These are phyloP conservation scores for Quercus berberidifolia DNA, from an alignment of 306 rosid genomes.

Conservation along the genomic window DNA sequence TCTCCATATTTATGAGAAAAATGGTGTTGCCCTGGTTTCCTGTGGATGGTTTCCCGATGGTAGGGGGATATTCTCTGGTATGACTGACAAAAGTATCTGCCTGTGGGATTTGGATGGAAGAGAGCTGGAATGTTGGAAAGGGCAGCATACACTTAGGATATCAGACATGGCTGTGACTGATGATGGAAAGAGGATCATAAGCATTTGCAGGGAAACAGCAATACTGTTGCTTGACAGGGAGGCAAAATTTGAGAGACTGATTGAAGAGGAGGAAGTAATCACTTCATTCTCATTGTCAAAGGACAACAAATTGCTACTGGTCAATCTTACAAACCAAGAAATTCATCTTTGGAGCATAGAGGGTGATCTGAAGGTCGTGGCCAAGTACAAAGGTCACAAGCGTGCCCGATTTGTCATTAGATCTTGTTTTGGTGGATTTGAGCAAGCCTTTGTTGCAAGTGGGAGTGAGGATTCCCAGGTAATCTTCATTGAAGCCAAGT, in stretches of 20 bases:
- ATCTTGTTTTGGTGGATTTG: slow-evolving; percentile 93
- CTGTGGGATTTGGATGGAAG: slow-evolving; percentile 93
- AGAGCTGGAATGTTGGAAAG: slow-evolving; percentile 93
- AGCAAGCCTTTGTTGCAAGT: slow-evolving; percentile 89
- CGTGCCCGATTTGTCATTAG: slow-evolving; percentile 78
- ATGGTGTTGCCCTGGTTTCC: slow-evolving; percentile 64
- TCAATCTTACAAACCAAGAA: slow-evolving; percentile 92
- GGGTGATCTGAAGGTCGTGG: slow-evolving; percentile 60
- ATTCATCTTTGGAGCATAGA: slow-evolving; percentile 90
- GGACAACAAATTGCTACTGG: slow-evolving; percentile 70
- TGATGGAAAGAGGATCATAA: slow-evolving; percentile 71
- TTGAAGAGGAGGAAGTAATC: slow-evolving; percentile 72
- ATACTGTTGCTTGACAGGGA: slow-evolving; percentile 75
- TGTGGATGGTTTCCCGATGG: slow-evolving; percentile 97
- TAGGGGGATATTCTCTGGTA: slow-evolving; percentile 70
- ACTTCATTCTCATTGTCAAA: slow-evolving; percentile 84
- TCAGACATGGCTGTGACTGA: slow-evolving; percentile 81
- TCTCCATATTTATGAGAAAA: slow-evolving; percentile 77
- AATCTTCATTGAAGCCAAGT: not conserved
- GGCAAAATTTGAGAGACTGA: slow-evolving; percentile 64
- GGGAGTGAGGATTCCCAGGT: slow-evolving; percentile 99
- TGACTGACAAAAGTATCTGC: slow-evolving; percentile 89
- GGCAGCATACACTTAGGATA: slow-evolving; percentile 72
- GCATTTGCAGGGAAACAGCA: slow-evolving; percentile 63
- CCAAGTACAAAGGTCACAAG: slow-evolving; percentile 79